Conservation (phyloP, 2,329 filamentous ascomycete genomes). For the Colletotrichum coccodes region DNA sequence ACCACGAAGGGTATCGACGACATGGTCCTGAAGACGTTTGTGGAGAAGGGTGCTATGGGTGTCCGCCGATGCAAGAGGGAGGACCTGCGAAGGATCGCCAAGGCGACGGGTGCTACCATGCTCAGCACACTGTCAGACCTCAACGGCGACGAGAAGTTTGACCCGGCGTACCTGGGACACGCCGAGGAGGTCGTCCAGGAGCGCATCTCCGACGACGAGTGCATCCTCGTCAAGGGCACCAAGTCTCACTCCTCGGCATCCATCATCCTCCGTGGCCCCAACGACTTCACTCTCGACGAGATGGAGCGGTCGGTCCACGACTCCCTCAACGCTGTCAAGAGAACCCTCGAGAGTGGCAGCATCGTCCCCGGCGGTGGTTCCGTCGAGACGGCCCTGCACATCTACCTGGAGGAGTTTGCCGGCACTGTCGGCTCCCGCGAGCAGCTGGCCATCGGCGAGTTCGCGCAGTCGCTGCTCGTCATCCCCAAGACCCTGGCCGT, state of each 20-base stretch:
- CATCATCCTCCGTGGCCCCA: slow-evolving; percentile 93
- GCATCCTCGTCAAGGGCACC: slow-evolving; percentile 95
- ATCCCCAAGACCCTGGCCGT: slow-evolving; percentile 97
- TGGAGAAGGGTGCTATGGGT: slow-evolving; percentile 95
- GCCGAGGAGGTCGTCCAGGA: slow-evolving; percentile 98
- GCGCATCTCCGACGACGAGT: slow-evolving; percentile 98
- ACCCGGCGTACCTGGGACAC: slow-evolving; percentile 86
- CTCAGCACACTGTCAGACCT: slow-evolving; percentile 94
- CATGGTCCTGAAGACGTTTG: slow-evolving; percentile 90
- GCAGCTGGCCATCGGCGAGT: slow-evolving; percentile 97
- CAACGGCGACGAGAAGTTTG: slow-evolving; percentile 97
- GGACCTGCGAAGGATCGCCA: slow-evolving; percentile 93
- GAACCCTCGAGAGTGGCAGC: slow-evolving; percentile 94
- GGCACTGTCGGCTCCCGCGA: slow-evolving; percentile 97
- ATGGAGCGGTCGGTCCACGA: slow-evolving; percentile 99
- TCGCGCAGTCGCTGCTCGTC: slow-evolving; percentile 91
- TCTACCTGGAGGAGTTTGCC: slow-evolving; percentile 98
- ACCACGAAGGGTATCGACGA: slow-evolving; percentile 99
- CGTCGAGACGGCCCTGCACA: slow-evolving; percentile 98
- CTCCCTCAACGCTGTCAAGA: slow-evolving; percentile 95
- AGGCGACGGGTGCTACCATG: slow-evolving; percentile 92
- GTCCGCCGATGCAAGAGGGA: slow-evolving; percentile 99
- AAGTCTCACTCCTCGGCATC: slow-evolving; percentile 95
- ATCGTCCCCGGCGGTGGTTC: slow-evolving; percentile 97
- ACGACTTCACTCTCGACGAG: slow-evolving; percentile 97